These are phyloP conservation scores for Isabelozyma heimii DNA, from an alignment of 805 yeast genomes.

Conservation along the genomic window DNA sequence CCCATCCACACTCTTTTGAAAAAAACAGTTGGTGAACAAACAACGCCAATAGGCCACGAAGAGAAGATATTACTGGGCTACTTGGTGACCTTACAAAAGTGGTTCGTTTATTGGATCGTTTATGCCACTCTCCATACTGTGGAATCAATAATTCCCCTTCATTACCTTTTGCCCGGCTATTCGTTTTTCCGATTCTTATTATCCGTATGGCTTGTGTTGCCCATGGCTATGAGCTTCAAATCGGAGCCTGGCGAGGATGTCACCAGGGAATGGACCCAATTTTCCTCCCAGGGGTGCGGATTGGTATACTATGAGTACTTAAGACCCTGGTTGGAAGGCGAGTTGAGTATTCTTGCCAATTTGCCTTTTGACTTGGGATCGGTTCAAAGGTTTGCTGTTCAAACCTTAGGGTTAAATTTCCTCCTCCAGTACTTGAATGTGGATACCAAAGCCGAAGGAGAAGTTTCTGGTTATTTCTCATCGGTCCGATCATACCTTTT, in stretches of 20 bases:
- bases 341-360: conserved; percentile 6
- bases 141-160: conserved; percentile 42
- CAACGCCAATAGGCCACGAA: conserved; percentile 7
- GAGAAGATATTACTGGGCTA: conserved; percentile 17
- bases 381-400: background rate
- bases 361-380: background rate
- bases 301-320: conserved; percentile 22
- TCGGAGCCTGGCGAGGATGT: conserved; percentile 7
- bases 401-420: background rate
- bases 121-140: conserved; percentile 42
- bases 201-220: conserved; percentile 60
- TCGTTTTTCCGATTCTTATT: conserved; percentile 45
- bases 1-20: conserved; percentile 36
- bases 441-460: background rate
- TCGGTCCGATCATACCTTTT: conserved; percentile 4
- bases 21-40: conserved; percentile 18
- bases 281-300: conserved; percentile 32
- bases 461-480: background rate
- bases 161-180: conserved; percentile 54
- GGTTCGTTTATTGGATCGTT: conserved; percentile 64
- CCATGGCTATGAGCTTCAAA: conserved; percentile 22
- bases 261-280: conserved; percentile 22
- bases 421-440: background rate
- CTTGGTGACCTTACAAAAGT: conserved; percentile 33
- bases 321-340: conserved; percentile 27